phyloP scores from a whole-genome alignment of 441 rosid species.

The Dalechampia spathulata region DNA sequence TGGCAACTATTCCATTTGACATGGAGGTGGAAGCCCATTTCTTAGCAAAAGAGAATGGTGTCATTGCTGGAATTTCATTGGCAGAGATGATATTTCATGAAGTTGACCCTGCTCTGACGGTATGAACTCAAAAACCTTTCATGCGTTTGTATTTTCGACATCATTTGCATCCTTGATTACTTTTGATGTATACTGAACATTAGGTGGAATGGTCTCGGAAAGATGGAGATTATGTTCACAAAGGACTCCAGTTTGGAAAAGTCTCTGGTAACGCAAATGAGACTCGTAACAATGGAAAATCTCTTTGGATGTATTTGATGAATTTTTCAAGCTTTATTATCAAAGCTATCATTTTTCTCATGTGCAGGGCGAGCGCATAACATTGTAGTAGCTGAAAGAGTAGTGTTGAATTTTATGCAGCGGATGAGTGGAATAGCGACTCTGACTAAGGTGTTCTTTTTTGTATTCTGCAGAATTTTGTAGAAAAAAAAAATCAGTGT shows the following conservation, averaged over 20 bases:
- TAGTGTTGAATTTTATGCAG: slow-evolving; percentile 89
- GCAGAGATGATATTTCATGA: slow-evolving; percentile 78
- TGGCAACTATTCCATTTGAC: slow-evolving; percentile 79
- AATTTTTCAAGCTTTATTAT: neutral
- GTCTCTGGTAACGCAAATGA: slow-evolving; percentile 43
- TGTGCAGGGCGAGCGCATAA: slow-evolving; percentile 66
- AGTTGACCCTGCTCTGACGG: slow-evolving; percentile 79
- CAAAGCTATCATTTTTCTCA: neutral
- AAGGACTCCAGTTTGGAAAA: slow-evolving; percentile 87
- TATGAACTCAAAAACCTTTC: slow-evolving; percentile 13
- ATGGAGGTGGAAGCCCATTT: slow-evolving; percentile 91
- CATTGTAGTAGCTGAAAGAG: slow-evolving; percentile 86
- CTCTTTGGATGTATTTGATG: neutral
- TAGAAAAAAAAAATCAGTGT: too few relatives aligned
- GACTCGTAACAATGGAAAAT: neutral
- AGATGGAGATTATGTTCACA: slow-evolving; percentile 77
- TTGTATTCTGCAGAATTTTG: slow-evolving; percentile 7
- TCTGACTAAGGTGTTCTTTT: slow-evolving; percentile 58
- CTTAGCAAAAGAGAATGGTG: slow-evolving; percentile 85
- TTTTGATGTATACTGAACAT: slow-evolving; percentile 13
- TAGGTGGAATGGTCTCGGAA: slow-evolving; percentile 81
- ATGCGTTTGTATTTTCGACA: slow-evolving; percentile 9
- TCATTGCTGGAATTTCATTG: slow-evolving; percentile 70
- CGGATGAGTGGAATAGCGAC: slow-evolving; percentile 99
- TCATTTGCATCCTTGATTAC: slow-evolving; percentile 14